These are phyloP conservation scores for Phaeophleospora eucalypticola DNA, from an alignment of 2,329 filamentous ascomycete genomes.

Conservation along the genomic window DNA sequence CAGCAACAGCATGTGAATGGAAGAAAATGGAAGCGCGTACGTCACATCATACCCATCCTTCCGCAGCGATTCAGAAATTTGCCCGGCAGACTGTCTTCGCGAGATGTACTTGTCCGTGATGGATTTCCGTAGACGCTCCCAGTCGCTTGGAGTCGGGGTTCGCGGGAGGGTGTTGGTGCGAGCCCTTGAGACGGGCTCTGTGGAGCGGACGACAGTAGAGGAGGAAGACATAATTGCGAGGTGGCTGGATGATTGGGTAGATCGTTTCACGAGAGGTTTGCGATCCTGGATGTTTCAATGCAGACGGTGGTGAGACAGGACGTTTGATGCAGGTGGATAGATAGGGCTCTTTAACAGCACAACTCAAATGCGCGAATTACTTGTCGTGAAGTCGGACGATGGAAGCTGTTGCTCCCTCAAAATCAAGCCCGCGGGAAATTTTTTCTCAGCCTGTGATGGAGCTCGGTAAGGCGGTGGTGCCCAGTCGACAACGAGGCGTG, in stretches of 20 bases:
- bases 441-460: too few species aligned
- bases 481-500: too few species aligned
- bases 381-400: too few species aligned
- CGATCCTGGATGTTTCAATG: background rate
- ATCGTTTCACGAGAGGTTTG: too few species aligned
- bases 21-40: background rate
- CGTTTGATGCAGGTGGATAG: background rate
- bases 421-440: too few species aligned
- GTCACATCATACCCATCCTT: background rate
- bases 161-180: background rate
- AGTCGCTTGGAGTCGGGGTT: background rate
- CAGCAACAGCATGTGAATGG: too few species aligned
- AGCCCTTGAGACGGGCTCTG: background rate
- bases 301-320: background rate
- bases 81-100: background rate
- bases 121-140: background rate
- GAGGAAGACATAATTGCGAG: background rate
- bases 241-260: background rate
- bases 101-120: background rate
- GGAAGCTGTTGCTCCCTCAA: too few species aligned
- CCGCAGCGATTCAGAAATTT: background rate
- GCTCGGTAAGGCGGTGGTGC: too few species aligned
- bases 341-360: too few species aligned
- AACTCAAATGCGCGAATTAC: too few species aligned
- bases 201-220: background rate